Conservation (phyloP, 192 early-diverging fungal genomes). For the Linnemannia zychae region DNA sequence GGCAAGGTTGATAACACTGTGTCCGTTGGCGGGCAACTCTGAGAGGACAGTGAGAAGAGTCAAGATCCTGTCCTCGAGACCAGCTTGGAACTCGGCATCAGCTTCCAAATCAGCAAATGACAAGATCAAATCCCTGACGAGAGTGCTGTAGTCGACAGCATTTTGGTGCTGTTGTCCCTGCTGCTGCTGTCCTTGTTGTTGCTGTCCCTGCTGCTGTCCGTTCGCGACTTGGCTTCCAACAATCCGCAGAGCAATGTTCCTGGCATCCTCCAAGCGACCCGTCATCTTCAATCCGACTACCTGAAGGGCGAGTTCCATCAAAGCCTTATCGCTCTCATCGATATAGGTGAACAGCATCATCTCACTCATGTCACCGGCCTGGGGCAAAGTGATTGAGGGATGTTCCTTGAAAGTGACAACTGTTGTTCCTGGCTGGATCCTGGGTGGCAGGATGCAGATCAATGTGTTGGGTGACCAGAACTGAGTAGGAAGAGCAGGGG, state of each 20-base stretch:
- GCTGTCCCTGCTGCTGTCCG: constrained; percentile 31
- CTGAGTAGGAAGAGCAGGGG: constrained; percentile 78
- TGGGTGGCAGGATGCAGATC: constrained; percentile 87
- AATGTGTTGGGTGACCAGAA: constrained; percentile 86
- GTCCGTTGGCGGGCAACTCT: constrained; percentile 29
- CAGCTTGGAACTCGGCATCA: constrained; percentile 56
- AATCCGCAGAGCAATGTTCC: constrained; percentile 79
- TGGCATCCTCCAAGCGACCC: constrained; percentile 82
- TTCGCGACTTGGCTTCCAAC: constrained; percentile 62
- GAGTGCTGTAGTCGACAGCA: constrained; percentile 20
- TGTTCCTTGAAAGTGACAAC: constrained; percentile 70
- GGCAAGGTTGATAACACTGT: constrained; percentile 34
- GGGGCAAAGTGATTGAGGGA: constrained; percentile 52
- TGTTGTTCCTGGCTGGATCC: constrained; percentile 80
- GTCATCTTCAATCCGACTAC: constrained; percentile 88
- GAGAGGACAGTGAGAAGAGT: constrained; percentile 42
- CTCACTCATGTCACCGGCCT: constrained; percentile 25
- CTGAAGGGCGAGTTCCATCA: constrained; percentile 92
- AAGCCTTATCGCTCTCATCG: constrained; percentile 86
- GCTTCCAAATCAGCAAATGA: constrained; percentile 61
- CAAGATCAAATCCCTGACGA: constrained; percentile 47
- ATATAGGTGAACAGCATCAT: constrained; percentile 60
- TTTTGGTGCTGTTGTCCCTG: constrained; percentile 47
- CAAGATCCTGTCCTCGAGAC: constrained; percentile 54
- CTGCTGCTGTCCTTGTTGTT: constrained; percentile 20